Conservation (phyloP, 1,139 yeast genomes). For the Yamadazyma buinensis region DNA sequence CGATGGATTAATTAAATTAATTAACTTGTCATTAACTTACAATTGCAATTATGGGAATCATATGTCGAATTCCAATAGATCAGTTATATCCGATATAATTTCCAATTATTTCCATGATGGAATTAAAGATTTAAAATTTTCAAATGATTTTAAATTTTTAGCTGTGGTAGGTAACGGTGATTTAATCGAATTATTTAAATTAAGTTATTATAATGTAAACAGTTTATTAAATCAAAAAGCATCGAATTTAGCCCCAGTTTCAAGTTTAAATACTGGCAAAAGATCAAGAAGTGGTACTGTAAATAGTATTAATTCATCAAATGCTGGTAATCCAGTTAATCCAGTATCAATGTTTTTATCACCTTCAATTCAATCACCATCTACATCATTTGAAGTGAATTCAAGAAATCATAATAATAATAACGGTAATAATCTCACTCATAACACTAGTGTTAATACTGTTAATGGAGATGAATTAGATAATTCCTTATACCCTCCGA, state of each 20-base stretch:
- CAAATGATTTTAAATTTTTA: constrained; percentile 64
- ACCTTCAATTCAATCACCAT: constrained; percentile 19
- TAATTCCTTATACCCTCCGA: constrained; percentile 25
- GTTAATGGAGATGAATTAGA: constrained; percentile 5
- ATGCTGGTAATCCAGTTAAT: not conserved
- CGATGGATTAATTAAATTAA: constrained; percentile 61
- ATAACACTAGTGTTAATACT: constrained; percentile 5
- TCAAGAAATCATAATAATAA: constrained; percentile 4
- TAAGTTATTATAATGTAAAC: constrained; percentile 39
- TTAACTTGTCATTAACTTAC: constrained; percentile 42
- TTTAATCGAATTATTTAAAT: constrained; percentile 51
- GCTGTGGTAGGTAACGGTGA: constrained; percentile 58
- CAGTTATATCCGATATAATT: constrained; percentile 52
- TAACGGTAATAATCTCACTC: constrained; percentile 1
- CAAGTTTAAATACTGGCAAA: constrained; percentile 12
- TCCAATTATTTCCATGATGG: constrained; percentile 70
- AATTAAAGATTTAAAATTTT: constrained; percentile 51
- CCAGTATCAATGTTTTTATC: constrained; percentile 16
- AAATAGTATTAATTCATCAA: constrained; percentile 24
- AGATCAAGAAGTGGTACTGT: constrained; percentile 40
- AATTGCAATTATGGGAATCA: constrained; percentile 22
- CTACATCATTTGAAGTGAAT: constrained; percentile 20
- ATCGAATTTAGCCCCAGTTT: not conserved
- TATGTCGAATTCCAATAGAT: constrained; percentile 15
- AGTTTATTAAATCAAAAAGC: constrained; percentile 24